Conservation (phyloP, 108 stramenopile genomes). For the Cylindrotheca closterium region DNA sequence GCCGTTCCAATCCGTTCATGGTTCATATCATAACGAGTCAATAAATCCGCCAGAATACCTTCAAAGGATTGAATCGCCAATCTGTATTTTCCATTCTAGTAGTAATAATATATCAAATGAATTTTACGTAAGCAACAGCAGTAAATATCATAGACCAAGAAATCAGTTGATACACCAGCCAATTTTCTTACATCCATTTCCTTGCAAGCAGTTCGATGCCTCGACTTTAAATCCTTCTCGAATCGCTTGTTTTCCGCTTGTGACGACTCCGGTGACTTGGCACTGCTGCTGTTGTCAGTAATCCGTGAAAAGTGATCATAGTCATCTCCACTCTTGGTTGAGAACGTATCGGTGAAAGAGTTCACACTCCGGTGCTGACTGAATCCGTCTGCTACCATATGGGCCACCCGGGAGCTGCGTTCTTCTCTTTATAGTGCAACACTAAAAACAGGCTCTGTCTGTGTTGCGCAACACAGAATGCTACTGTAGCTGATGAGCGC, state of each 20-base stretch:
- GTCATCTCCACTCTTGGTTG: slow-evolving; percentile 3
- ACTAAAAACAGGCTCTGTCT: too few species aligned
- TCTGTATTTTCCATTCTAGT: slow-evolving; percentile 42
- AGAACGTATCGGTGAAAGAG: slow-evolving; percentile 16
- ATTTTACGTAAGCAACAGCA: not conserved
- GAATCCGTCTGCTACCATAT: not conserved
- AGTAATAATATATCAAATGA: not conserved
- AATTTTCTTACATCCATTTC: slow-evolving; percentile 42
- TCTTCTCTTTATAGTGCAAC: too few species aligned
- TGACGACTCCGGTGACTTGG: too few species aligned
- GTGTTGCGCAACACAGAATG: too few species aligned
- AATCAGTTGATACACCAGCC: not conserved
- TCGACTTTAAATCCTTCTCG: slow-evolving; percentile 37
- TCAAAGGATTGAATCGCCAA: slow-evolving; percentile 56
- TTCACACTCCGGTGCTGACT: slow-evolving; percentile 15
- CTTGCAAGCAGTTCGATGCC: slow-evolving; percentile 54
- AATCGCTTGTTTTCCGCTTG: slow-evolving; percentile 16
- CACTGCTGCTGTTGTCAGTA: not conserved
- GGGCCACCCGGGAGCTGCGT: too few species aligned
- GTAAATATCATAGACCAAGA: not conserved
- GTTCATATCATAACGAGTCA: slow-evolving; percentile 42
- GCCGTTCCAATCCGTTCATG: slow-evolving; percentile 62
- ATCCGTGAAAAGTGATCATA: slow-evolving; percentile 3
- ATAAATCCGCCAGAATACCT: slow-evolving; percentile 45
- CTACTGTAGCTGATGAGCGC: too few species aligned